These are phyloP conservation scores for Gryganskiella cystojenkinii DNA, from an alignment of 192 early-diverging fungal species.

Conservation along the genomic window DNA sequence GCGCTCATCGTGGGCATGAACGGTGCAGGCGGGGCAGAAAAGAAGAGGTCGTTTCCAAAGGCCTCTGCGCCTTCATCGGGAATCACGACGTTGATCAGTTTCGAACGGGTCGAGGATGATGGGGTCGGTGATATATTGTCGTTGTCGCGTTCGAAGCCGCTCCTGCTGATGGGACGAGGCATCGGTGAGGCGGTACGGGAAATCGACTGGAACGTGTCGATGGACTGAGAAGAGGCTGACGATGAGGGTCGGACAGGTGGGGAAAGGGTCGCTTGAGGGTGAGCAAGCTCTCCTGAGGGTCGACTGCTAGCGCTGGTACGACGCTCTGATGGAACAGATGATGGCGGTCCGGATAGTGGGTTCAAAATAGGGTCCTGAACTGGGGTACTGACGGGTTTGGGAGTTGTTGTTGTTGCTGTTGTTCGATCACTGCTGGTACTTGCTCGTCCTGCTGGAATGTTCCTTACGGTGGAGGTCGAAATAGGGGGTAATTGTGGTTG, in stretches of 20 bases:
- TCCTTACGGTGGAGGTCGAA: no score
- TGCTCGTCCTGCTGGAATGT: no score
- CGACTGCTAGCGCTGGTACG: no score
- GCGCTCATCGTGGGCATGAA: not conserved
- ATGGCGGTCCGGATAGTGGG: not conserved
- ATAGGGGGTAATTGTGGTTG: no score
- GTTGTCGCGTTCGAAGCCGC: slow-evolving; percentile 22
- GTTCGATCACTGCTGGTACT: no score
- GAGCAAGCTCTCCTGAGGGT: not conserved
- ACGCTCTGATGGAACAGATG: not conserved
- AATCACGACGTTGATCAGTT: slow-evolving; percentile 9
- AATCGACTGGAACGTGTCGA: slow-evolving; percentile 47
- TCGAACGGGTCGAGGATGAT: not conserved
- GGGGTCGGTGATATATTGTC: slow-evolving; percentile 17
- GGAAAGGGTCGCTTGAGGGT: not conserved
- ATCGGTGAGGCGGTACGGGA: slow-evolving; percentile 40
- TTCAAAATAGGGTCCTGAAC: no score
- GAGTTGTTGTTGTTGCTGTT: not conserved
- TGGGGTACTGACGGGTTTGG: not conserved
- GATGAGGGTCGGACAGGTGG: not conserved
- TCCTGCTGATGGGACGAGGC: slow-evolving; percentile 11
- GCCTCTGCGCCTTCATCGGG: slow-evolving; percentile 41
- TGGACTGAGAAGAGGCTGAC: slow-evolving; percentile 26
- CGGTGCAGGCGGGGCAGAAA: slow-evolving; percentile 1
- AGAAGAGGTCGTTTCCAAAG: slow-evolving; percentile 33